Evolutionary conservation across 1,284 basidiomycete genomes (phyloP), one percentile per base, ranked within the genome.

Genomic region (Trametes sp.): DNA sequence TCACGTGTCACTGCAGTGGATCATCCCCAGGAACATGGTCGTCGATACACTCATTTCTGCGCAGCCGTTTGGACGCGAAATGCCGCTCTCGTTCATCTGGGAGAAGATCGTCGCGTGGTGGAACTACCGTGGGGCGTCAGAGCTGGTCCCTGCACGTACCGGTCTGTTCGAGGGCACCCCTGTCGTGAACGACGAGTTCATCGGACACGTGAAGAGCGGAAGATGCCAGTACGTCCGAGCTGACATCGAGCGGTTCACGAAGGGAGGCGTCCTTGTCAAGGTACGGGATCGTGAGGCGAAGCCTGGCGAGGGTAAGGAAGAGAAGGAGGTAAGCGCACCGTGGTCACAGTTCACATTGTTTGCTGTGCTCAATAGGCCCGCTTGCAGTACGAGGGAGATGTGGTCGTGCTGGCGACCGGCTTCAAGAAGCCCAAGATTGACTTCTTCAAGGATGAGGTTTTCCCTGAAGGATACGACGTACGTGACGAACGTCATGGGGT

Each of bases 391-490:
- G 71, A 79, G 1, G 87, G 83, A 0, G 87, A 88, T 68, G 77
- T 87, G 5, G 79, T 89, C 41, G 82, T 89, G 10, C 74, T 89
- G 23, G 87, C 88, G 3, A 87, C 86, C 2, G 87, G 87, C 1
- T 89, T 86, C 71, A 76, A 85, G 69, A 79, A 82, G 48, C 87
- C 87, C 0, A 74, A 75, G n/a, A 70, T 87, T 41, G 79, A 82
- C 50, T 89, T 89, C 71, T 70, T 89, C 59, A 80, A 83, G 9
- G 63, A 81, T 2, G 82, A 87, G n/a, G 72, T 89, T 48, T 89
- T 89, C 76, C 87, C 87, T 0, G 81, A 85, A 53, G 81, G 78
- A 19, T 87, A 87, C 67, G 76, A 82, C 62, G 81, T 79, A 52
- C 29, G 74, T 67, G 29, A 26, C 3, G 14, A 13, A 10, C 45